Base-by-base conservation (phyloP, 2,329 filamentous ascomycete genomes). In the Metarhizium rileyi region DNA sequence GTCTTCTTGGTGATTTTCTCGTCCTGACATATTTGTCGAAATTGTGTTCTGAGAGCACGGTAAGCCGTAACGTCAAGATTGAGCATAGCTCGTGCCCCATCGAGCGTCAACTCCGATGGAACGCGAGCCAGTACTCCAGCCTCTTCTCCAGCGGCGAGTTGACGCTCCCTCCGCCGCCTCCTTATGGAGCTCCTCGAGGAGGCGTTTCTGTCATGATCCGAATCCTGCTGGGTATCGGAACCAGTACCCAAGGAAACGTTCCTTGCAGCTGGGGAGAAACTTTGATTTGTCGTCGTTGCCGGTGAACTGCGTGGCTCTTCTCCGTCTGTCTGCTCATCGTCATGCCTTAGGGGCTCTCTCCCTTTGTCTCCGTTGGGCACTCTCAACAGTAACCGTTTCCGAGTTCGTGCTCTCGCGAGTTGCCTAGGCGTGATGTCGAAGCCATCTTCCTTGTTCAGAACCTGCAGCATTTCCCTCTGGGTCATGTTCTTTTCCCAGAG, bases 61-160 rank as follows among this genome's bases (percentile, higher is more conserved):
- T 93, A 93, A 40, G 77, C 69, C 1, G 72, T 65, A 45, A 75
- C 78, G 58, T 85, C 78, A 30, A 94, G 70, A 35, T 69, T 72
- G 26, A 94, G 70, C 52, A 83, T 84, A 12, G 75, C 74, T 60
- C 89, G 87, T 60, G 84, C 84, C 65, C 91, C 86, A 55, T 87
- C 84, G 51, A 93, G 78, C 0, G 87, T 90, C 12, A 85, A 90
- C 64, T 93, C 87, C 0, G 87, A 91, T 1, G 86, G 86, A 55
- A 89, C 93, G 22, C 87, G 80, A 14, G 85, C 84, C 14, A 84
- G 82, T 20, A 83, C 79, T 4, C 82, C 80, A 1, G 82, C 76
- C 6, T 80, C 79, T 60, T 87, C 84, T 28, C 14, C 20, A 2
- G 25, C 27, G 35, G 83, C 76, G 14, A 84, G 80, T 25, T 86